Percentiles rank a stretch among this genome's conserved stretches.
These are phyloP conservation scores for Aspergillus saccharolyticus DNA, from an alignment of 495 filamentous ascomycete genomes.

Conservation along the genomic window DNA sequence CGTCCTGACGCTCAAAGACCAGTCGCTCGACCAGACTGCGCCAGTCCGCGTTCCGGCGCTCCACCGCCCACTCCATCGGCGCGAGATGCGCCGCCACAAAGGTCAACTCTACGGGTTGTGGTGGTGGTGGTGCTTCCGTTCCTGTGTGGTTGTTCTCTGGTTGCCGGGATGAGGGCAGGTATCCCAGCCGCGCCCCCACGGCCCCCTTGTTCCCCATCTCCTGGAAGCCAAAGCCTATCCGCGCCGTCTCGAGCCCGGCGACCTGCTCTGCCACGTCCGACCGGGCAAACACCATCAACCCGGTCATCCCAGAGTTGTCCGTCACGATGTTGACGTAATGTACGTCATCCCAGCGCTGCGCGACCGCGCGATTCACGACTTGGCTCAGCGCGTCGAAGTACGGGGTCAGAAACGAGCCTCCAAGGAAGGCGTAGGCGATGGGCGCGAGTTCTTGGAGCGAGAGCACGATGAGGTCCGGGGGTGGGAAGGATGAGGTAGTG, in stretches of 20 bases:
- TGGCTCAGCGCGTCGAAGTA: slow-evolving; percentile 66
- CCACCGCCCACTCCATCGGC: slow-evolving; percentile 68
- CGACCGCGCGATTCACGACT: slow-evolving; percentile 64
- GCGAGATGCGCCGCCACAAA: slow-evolving; percentile 88
- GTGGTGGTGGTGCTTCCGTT: background rate
- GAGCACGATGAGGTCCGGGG: slow-evolving; percentile 68
- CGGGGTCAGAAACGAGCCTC: slow-evolving; percentile 69
- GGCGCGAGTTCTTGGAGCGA: slow-evolving; percentile 91
- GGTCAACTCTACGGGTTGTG: slow-evolving; percentile 57
- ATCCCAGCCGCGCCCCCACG: slow-evolving; percentile 68
- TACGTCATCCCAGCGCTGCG: slow-evolving; percentile 27
- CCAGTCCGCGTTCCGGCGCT: slow-evolving; percentile 80
- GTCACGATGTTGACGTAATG: slow-evolving; percentile 50
- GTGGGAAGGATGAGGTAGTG: slow-evolving; percentile 9
- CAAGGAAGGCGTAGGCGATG: slow-evolving; percentile 75
- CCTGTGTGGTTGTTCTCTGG: background rate
- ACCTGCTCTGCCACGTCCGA: slow-evolving; percentile 53
- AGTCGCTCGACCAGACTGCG: slow-evolving; percentile 69
- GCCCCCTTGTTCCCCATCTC: slow-evolving; percentile 96
- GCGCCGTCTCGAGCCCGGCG: slow-evolving; percentile 58
- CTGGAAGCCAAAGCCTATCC: slow-evolving; percentile 72
- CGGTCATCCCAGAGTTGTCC: slow-evolving; percentile 83
- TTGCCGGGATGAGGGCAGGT: slow-evolving; percentile 27
- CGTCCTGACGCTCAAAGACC: slow-evolving; percentile 51
- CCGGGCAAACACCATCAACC: slow-evolving; percentile 70